phyloP scores from a whole-genome alignment of 2,329 filamentous ascomycete species.

The Huntiella moniliformis region DNA sequence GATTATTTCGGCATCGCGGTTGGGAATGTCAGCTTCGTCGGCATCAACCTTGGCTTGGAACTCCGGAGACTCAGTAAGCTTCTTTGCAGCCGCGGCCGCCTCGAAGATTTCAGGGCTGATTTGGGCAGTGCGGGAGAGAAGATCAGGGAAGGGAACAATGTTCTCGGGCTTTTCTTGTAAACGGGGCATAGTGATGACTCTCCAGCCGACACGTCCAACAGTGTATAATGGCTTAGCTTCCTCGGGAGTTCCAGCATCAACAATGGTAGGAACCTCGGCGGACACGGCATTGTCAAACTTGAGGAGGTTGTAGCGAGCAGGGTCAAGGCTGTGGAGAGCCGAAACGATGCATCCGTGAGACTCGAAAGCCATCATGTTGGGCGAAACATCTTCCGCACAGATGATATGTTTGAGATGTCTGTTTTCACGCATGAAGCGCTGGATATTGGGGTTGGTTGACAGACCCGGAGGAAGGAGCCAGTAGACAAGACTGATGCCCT shows the following conservation, averaged over 20 bases:
- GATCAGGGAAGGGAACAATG: slow-evolving; percentile 24
- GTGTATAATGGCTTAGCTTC: slow-evolving; percentile 16
- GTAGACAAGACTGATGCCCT: slow-evolving; percentile 48
- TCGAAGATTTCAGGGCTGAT: slow-evolving; percentile 26
- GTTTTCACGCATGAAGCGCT: slow-evolving; percentile 48
- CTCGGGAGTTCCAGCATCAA: not conserved
- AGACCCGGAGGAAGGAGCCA: slow-evolving; percentile 67
- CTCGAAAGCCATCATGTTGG: slow-evolving; percentile 56
- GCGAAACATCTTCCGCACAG: slow-evolving; percentile 52
- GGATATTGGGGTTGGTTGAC: slow-evolving; percentile 40
- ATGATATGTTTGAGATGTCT: slow-evolving; percentile 53
- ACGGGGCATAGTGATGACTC: slow-evolving; percentile 28
- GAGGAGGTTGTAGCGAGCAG: slow-evolving; percentile 53
- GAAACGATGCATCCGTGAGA: slow-evolving; percentile 47
- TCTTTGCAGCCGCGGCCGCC: slow-evolving; percentile 31
- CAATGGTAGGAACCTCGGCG: slow-evolving; percentile 11
- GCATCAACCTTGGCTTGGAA: slow-evolving; percentile 32
- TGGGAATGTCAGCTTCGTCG: slow-evolving; percentile 46
- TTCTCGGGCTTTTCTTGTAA: slow-evolving; percentile 27
- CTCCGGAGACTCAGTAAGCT: slow-evolving; percentile 22
- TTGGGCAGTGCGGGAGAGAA: slow-evolving; percentile 28
- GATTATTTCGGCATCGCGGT: slow-evolving; percentile 62
- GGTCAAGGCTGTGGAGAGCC: slow-evolving; percentile 53
- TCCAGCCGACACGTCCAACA: slow-evolving; percentile 26
- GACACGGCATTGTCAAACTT: slow-evolving; percentile 38